Conservation (phyloP, 2,329 filamentous ascomycete genomes). For the Cephalotrichum gorgonifer region DNA sequence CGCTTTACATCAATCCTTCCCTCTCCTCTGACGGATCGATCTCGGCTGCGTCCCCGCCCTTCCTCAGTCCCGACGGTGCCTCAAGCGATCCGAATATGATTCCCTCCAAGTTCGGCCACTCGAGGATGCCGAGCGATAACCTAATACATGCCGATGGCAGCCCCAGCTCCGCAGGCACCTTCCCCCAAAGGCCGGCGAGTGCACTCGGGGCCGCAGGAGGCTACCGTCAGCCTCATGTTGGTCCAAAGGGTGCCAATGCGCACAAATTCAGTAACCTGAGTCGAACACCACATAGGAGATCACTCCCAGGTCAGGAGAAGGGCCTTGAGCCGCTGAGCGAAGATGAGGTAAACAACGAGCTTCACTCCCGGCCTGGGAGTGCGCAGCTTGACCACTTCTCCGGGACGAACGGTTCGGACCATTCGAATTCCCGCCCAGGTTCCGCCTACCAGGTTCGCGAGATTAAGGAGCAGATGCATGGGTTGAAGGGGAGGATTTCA, state of each 20-base stretch:
- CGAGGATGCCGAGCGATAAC: conserved; percentile 52
- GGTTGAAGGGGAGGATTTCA: conserved; percentile 76
- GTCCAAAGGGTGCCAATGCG: conserved; percentile 33
- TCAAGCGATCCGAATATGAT: conserved; percentile 17
- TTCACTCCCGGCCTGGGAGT: conserved; percentile 19
- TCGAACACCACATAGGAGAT: conserved; percentile 23
- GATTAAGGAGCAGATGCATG: conserved; percentile 76
- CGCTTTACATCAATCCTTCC: conserved; percentile 39
- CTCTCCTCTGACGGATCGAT: conserved; percentile 33
- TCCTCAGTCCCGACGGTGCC: conserved; percentile 22
- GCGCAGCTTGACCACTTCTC: conserved; percentile 22
- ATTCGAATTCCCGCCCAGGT: conserved; percentile 50
- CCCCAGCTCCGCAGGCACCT: conserved; percentile 9
- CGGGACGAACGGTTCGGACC: conserved; percentile 33
- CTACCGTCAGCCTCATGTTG: conserved; percentile 38
- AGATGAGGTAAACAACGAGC: conserved; percentile 27
- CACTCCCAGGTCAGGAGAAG: conserved; percentile 28
- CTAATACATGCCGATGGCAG: conserved; percentile 16
- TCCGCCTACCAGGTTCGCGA: conserved; percentile 65
- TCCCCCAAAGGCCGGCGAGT: conserved; percentile 51
- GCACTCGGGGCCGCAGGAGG: conserved; percentile 50
- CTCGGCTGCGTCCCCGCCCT: conserved; percentile 37
- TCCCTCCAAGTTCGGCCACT: conserved; percentile 29
- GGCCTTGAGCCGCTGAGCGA: conserved; percentile 44
- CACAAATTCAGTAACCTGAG: conserved; percentile 9